Conservation (phyloP, 2,329 filamentous ascomycete genomes). For the Aspergillus nomiae region DNA sequence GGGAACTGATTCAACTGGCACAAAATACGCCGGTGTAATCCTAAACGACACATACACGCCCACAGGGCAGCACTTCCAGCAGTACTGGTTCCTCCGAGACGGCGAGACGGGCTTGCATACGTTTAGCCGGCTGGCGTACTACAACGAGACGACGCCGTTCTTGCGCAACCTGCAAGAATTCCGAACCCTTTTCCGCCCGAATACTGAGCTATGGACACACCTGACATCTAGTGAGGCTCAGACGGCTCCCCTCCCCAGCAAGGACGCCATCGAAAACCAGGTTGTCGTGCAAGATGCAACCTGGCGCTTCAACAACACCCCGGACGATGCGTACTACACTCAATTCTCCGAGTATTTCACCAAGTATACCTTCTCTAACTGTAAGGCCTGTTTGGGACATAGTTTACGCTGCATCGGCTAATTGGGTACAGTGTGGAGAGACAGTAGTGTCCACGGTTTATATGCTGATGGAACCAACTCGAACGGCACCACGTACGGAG, state of each 20-base stretch:
- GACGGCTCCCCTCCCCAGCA: conserved; percentile 55
- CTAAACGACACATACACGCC: conserved; percentile 61
- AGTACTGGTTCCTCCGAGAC: conserved; percentile 67
- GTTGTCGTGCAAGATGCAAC: conserved; percentile 65
- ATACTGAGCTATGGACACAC: conserved; percentile 63
- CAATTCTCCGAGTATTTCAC: conserved; percentile 65
- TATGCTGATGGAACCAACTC: conserved; percentile 56
- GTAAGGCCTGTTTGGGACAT: conserved; percentile 16
- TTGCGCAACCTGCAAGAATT: conserved; percentile 63
- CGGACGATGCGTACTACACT: conserved; percentile 57
- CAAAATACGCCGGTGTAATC: conserved; percentile 59
- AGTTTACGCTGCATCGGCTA: background rate
- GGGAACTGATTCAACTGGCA: conserved; percentile 54
- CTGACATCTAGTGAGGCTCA: conserved; percentile 59
- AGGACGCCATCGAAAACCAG: conserved; percentile 38
- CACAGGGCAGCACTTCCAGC: conserved; percentile 62
- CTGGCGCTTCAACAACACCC: conserved; percentile 60
- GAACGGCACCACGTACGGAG: conserved; percentile 56
- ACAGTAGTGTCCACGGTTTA: conserved; percentile 60
- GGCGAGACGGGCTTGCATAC: conserved; percentile 65
- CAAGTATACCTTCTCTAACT: conserved; percentile 65
- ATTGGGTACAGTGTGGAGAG: conserved; percentile 47
- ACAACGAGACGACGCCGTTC: conserved; percentile 59
- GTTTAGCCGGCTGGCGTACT: conserved; percentile 62
- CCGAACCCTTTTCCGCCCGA: conserved; percentile 63